Conservation (phyloP, 495 filamentous ascomycete genomes). For the Articulospora tetracladia region DNA sequence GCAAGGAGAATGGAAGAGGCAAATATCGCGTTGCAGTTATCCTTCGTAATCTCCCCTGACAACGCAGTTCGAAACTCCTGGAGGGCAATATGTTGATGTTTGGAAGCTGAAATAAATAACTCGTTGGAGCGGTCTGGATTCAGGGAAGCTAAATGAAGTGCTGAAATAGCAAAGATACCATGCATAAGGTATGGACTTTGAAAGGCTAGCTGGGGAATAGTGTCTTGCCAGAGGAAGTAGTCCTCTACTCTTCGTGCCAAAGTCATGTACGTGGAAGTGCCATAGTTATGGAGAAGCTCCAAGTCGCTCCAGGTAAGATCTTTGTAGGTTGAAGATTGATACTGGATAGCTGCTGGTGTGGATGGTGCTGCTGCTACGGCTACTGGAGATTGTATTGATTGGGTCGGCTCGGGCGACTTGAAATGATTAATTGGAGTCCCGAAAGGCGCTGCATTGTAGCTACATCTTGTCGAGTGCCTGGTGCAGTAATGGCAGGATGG, state of each 20-base stretch:
- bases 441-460: conserved; percentile 1
- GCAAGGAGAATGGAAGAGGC: conserved; percentile 45
- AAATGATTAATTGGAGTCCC: neutral
- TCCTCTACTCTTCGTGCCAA: conserved; percentile 29
- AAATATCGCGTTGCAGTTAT: conserved; percentile 47
- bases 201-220: conserved; percentile 37
- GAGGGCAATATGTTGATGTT: conserved; percentile 45
- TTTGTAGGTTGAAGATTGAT: neutral
- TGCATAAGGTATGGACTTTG: conserved; percentile 50
- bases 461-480: conserved; percentile 7
- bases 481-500: neutral
- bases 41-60: conserved; percentile 40
- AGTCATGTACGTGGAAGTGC: conserved; percentile 33
- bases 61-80: conserved; percentile 40
- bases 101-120: conserved; percentile 45
- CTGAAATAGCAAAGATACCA: conserved; percentile 45
- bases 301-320: conserved; percentile 24
- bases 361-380: neutral
- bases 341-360: neutral
- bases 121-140: conserved; percentile 31
- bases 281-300: conserved; percentile 41
- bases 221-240: conserved; percentile 32
- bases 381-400: neutral
- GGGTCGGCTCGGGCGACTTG: neutral
- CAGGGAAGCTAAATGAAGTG: conserved; percentile 48